Conservation (phyloP, 208 protist species). For the Phytomonas francai region DNA sequence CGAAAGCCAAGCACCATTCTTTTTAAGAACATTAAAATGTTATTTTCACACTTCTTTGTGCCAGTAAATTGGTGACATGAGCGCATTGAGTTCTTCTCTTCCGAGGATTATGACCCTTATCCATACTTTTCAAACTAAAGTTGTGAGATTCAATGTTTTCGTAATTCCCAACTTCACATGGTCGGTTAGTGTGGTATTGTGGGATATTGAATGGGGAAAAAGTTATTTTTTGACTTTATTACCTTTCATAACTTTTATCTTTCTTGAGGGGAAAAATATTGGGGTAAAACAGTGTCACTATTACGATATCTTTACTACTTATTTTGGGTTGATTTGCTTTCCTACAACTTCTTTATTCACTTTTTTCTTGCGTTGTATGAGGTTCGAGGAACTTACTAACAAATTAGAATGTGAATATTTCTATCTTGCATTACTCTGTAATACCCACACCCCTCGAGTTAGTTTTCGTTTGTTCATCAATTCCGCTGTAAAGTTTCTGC, state of each 20-base stretch:
- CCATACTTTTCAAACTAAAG: neutral
- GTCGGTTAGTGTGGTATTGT: neutral
- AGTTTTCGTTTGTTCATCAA: neutral
- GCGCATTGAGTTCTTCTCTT: neutral
- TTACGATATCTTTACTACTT: neutral
- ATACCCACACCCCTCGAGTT: neutral
- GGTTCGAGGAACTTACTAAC: neutral
- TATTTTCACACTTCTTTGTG: neutral
- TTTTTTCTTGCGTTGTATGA: conserved; percentile 16
- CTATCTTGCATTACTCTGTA: conserved; percentile 6
- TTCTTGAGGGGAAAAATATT: neutral
- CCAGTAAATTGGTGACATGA: neutral
- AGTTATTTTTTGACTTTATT: neutral
- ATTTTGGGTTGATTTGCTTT: conserved; percentile 1
- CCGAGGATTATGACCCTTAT: neutral
- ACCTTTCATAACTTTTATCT: neutral
- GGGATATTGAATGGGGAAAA: neutral
- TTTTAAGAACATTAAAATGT: neutral
- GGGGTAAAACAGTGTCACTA: neutral
- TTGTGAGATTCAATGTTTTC: neutral
- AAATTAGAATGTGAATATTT: conserved; percentile 3
- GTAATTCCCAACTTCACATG: neutral
- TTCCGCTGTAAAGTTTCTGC: conserved; percentile 3
- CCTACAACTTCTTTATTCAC: conserved; percentile 10
- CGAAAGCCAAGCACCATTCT: neutral